Base-by-base conservation (phyloP, 257 asterid genomes). In the Jaltomata sinuosa region DNA sequence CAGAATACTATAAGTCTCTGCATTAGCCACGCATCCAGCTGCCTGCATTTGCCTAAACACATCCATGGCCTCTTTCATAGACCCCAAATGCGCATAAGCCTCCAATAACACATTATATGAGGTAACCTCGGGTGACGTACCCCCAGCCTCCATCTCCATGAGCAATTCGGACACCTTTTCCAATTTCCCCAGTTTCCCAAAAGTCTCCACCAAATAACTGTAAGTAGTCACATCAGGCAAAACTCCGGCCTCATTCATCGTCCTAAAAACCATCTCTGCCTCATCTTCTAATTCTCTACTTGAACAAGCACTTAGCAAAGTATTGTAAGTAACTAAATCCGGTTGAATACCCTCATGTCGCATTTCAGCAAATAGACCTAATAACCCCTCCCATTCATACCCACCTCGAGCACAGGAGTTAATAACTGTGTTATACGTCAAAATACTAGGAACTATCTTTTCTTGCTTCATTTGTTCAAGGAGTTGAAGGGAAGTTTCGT, bases 321-420 rank as follows among this genome's bases (percentile, higher is more conserved):
- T 93, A 86, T 94, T 96, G 61, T 94, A 93, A 8, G 99, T 96
- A 74, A 96, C 96, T 89, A 96, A 91, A 91, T 96, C 99, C 25
- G 99, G 98, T 65, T 92, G 98, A 87, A 96, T 86, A 82, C 99
- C 98, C 83, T 94, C 98, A 7, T 96, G 99, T 87, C 99, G 81
- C 98, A 96, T 96, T 86, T 96, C 98, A 21, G 94, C 99, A 87
- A 96, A 96, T 90, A 96, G 89, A 88, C 97, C 90, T 91, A 96
- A 86, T 85, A 96, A 89, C 55, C 99, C 99, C 80, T 96, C 98
- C 99, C 99, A 96, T 11, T 96, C 91, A 85, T 94, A 90, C 50
- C 99, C 98, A 3, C 99, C 98, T 31, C 98, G 83, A 31, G 99
- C 96, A 87, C 98, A 96, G 8, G 99, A 87, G 85, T 94, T 94